Conservation (phyloP, 2,329 filamentous ascomycete species). For the Hypoxylon sp. region DNA sequence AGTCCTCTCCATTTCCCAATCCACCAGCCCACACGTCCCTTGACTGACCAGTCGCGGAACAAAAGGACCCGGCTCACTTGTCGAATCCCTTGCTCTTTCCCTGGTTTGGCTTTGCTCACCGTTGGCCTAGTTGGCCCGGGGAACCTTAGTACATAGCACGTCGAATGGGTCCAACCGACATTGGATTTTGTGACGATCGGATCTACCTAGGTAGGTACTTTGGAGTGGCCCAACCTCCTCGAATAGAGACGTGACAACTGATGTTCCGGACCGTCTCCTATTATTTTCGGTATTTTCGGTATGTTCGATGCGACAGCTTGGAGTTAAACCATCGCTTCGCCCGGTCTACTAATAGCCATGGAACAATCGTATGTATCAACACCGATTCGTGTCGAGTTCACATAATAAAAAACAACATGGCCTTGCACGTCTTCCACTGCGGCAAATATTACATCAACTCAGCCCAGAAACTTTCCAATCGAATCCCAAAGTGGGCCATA, state of each 20-base stretch:
- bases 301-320: constrained; percentile 16
- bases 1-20: constrained; percentile 12
- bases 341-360: constrained; percentile 23
- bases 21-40: constrained; percentile 15
- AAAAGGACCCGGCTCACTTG: not conserved
- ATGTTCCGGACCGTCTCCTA: constrained; percentile 12
- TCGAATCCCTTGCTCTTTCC: constrained; percentile 18
- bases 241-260: constrained; percentile 23
- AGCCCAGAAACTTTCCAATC: not conserved
- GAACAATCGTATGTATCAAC: constrained; percentile 30
- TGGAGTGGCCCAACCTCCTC: constrained; percentile 21
- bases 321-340: constrained; percentile 15
- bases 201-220: too few species aligned
- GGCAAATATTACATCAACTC: not conserved
- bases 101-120: constrained; percentile 26
- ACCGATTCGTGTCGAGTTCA: constrained; percentile 33
- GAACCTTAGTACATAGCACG: too few species aligned
- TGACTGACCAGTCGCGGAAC: constrained; percentile 22
- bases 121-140: constrained; percentile 35
- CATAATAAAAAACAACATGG: constrained; percentile 22
- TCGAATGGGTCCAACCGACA: constrained; percentile 28
- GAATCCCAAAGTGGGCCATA: not conserved
- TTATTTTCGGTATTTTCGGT: constrained; percentile 30
- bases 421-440: constrained; percentile 24
- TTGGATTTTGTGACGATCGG: constrained; percentile 32